Evolutionary conservation across 805 yeast species (phyloP), one percentile per base, ranked within the genome.

Genomic region (Metschnikowia borealis): DNA sequence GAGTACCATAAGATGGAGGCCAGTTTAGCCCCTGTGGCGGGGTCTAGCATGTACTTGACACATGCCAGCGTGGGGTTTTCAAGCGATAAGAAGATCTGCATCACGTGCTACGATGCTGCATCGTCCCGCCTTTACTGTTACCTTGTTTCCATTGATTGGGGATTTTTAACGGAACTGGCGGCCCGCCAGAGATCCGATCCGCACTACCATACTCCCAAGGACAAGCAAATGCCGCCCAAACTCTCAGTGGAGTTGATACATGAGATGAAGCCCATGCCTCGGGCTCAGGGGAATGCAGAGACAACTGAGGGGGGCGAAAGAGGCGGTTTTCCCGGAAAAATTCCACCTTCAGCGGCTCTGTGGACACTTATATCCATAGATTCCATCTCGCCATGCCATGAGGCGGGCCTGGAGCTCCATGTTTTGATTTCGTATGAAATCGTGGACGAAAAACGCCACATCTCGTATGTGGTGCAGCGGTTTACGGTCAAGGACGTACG

Each of bases 31-130:
- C 50, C 62, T 4, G 15, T 13, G 13, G 49, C 37, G 20, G 48
- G 47, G 15, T 13, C 40, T n/a, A 20, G 38, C 38, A 45, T 52
- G 33, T 44, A 44, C 26, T 48, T 63, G 31, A 54, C 64, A n/a
- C 55, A 56, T n/a, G 75, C 84, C 0, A 68, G 81, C 11, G 73
- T 84, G 52, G 87, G 85, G 1, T 82, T 79, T 56, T 60, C 70
- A 6, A 66, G 75, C 47, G 79, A 77, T 44, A 82, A 80, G 6
- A 63, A 61, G 13, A 63, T 81, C 11, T 60, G 79, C 3, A 61
- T 82, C 2, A 72, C 73, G 0, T 73, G 73, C 2, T 75, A 69
- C 54, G 76, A 73, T 52, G 56, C 68, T 1, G 44, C 62, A 1
- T 64, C 75, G 1, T 56, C 66, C 13, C 60, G 61, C 14, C 61